A percentile compares a stretch with the other conserved stretches of the same genome.
Conservation (phyloP, 768 basidiomycete genomes). For the Amanita jacksonii region DNA sequence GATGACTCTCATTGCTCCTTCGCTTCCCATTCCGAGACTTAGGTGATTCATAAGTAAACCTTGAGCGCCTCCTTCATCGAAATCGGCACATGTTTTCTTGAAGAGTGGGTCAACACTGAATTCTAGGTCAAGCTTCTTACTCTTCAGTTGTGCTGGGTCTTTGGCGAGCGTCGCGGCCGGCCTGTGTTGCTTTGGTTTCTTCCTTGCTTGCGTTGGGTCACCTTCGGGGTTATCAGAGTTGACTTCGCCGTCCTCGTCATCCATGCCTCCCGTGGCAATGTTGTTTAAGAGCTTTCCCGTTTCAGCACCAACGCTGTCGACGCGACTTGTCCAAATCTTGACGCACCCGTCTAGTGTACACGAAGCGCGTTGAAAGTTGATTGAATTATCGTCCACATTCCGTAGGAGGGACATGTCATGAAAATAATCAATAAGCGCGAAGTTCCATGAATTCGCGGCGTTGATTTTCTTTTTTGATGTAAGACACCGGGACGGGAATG, state of each 20-base stretch:
- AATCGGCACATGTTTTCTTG: constrained; percentile 95
- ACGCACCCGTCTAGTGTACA: constrained; percentile 97
- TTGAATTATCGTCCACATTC: constrained; percentile 88
- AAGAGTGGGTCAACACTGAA: constrained; percentile 96
- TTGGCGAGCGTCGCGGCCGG: constrained; percentile 87
- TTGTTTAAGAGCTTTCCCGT: constrained; percentile 93
- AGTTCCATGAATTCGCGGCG: constrained; percentile 93
- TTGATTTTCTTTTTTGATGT: constrained; percentile 83
- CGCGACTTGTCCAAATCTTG: constrained; percentile 98
- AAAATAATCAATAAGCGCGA: constrained; percentile 97
- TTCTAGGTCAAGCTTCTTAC: constrained; percentile 92
- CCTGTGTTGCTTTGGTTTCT: constrained; percentile 51
- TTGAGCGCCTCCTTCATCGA: constrained; percentile 96
- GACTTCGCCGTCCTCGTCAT: constrained; percentile 51
- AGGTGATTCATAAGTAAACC: constrained; percentile 97
- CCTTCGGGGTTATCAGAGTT: constrained; percentile 61
- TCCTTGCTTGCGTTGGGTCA: constrained; percentile 50
- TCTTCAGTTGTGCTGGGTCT: constrained; percentile 66
- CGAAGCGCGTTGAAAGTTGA: constrained; percentile 98
- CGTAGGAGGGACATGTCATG: constrained; percentile 95
- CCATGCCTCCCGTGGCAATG: constrained; percentile 49
- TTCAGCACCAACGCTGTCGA: constrained; percentile 94
- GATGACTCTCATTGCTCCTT: constrained; percentile 80
- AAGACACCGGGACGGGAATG: constrained; percentile 5
- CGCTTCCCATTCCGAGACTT: constrained; percentile 62